phyloP scores from a whole-genome alignment of 2,329 filamentous ascomycete genomes.

The Penicillium digitatum region DNA sequence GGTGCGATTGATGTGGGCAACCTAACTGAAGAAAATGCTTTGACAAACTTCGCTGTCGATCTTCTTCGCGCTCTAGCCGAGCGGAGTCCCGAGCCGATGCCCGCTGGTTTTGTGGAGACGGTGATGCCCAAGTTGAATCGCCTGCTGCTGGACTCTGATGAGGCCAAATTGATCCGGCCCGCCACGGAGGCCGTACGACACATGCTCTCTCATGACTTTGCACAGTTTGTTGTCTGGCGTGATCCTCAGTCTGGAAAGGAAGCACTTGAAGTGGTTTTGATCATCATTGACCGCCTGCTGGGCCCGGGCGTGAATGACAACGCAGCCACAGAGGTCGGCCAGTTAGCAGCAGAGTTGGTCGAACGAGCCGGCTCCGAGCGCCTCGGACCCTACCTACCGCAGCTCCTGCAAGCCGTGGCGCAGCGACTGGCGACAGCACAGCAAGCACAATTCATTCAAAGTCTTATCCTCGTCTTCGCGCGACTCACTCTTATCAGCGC shows the following conservation, averaged over 20 bases:
- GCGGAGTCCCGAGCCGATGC: slow-evolving; percentile 78
- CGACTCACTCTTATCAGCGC: slow-evolving; percentile 80
- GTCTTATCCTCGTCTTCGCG: slow-evolving; percentile 90
- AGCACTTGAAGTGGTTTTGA: slow-evolving; percentile 81
- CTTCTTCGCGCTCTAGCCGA: slow-evolving; percentile 76
- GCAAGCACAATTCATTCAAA: slow-evolving; percentile 88
- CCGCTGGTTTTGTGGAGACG: slow-evolving; percentile 76
- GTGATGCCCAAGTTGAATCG: slow-evolving; percentile 83
- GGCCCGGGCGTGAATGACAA: slow-evolving; percentile 83
- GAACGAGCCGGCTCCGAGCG: slow-evolving; percentile 91
- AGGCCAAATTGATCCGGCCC: slow-evolving; percentile 82
- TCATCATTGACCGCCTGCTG: slow-evolving; percentile 88
- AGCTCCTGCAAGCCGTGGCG: slow-evolving; percentile 85
- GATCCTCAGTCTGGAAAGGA: slow-evolving; percentile 71
- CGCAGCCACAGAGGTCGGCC: slow-evolving; percentile 91
- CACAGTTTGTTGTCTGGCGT: slow-evolving; percentile 83
- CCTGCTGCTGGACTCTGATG: slow-evolving; percentile 75
- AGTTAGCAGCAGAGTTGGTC: slow-evolving; percentile 87
- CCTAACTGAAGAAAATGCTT: slow-evolving; percentile 70
- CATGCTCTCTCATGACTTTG: slow-evolving; percentile 82
- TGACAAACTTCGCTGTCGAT: slow-evolving; percentile 83
- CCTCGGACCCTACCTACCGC: slow-evolving; percentile 82
- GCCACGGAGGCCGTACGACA: slow-evolving; percentile 83
- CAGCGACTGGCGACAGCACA: slow-evolving; percentile 76
- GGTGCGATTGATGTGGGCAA: slow-evolving; percentile 85